Base-by-base conservation (phyloP, 768 basidiomycete genomes). In the Trametes punicea region DNA sequence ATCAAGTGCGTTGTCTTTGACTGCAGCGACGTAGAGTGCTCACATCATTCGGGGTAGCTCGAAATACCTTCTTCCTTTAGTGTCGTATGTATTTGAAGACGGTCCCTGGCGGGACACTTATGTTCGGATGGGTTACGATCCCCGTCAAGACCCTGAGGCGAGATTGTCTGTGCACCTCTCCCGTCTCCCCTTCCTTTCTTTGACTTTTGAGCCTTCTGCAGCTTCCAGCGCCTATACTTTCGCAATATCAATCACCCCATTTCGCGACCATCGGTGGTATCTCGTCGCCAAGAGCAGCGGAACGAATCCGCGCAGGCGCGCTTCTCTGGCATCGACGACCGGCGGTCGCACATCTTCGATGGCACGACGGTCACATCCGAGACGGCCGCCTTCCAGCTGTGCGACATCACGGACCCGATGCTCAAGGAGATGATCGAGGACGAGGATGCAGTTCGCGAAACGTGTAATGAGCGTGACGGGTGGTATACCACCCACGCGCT, bases 41-140 rank as follows among this genome's bases (percentile, higher is more conserved):
- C 5, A 55, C 30, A 2, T 8, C 56, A 20, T 52, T 10, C 30
- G 47, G 20, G 10, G 6, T 55, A 96, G 93, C 57, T 88, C 90
- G 11, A 96, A 95, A 67, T 71, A 84, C 6, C 76, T 93, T 15
- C 79, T 96, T 16, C 88, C 94, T 3, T 71, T 90, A 5, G 82
- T 88, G 3, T 87, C 85, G 51, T 99, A 95, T 65, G 87, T 90
- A 8, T 95, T 98, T 66, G 82, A 87, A 62, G 95, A 97, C 62
- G 97, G 97, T 0, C 94, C 95, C 2, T 98, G 90, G 87, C 80
- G 93, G 36, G 95, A 98, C 63, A 89, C 90, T 13, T 78, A 94
- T 46, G 79, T 98, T 31, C 83, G 84, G 41, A 87, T 93, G 55
- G 84, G 87, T 11, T 98, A 94, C 65, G 97, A 99, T 66, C 97